Conservation (phyloP, 2,329 filamentous ascomycete species). For the Cercospora sp. region DNA sequence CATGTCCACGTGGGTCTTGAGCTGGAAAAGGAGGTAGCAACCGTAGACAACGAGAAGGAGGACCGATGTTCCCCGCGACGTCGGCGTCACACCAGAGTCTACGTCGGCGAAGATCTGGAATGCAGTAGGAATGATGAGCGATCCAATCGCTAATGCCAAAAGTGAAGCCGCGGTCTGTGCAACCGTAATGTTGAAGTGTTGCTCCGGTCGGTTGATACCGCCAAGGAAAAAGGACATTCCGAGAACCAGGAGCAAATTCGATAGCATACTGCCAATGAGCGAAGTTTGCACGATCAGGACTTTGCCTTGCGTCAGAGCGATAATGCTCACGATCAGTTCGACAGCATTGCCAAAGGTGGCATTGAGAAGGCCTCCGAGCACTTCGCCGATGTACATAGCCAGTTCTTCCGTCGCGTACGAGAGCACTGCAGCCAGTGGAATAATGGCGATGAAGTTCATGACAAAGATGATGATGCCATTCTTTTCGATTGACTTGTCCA, state of each 20-base stretch:
- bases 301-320: conserved; percentile 72
- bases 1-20: conserved; percentile 77
- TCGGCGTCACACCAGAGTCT: conserved; percentile 33
- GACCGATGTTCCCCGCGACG: conserved; percentile 73
- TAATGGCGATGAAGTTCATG: conserved; percentile 91
- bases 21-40: conserved; percentile 85
- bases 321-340: conserved; percentile 65
- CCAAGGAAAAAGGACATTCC: conserved; percentile 93
- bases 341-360: conserved; percentile 75
- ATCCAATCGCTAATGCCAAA: conserved; percentile 74
- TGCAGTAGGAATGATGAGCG: conserved; percentile 85
- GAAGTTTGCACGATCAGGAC: conserved; percentile 89
- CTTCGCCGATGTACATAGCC: conserved; percentile 74
- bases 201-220: conserved; percentile 73
- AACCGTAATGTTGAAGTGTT: conserved; percentile 89
- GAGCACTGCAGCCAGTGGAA: conserved; percentile 83
- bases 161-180: conserved; percentile 85
- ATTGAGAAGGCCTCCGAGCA: conserved; percentile 83
- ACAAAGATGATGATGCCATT: conserved; percentile 66
- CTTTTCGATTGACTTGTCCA: conserved; percentile 40
- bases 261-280: conserved; percentile 86
- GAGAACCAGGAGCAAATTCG: conserved; percentile 83
- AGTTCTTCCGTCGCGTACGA: conserved; percentile 90
- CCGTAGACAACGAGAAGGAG: conserved; percentile 82
- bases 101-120: conserved; percentile 60